Evolutionary conservation across 768 basidiomycete genomes (phyloP).

Genomic region (Phaeotremella fagi): DNA sequence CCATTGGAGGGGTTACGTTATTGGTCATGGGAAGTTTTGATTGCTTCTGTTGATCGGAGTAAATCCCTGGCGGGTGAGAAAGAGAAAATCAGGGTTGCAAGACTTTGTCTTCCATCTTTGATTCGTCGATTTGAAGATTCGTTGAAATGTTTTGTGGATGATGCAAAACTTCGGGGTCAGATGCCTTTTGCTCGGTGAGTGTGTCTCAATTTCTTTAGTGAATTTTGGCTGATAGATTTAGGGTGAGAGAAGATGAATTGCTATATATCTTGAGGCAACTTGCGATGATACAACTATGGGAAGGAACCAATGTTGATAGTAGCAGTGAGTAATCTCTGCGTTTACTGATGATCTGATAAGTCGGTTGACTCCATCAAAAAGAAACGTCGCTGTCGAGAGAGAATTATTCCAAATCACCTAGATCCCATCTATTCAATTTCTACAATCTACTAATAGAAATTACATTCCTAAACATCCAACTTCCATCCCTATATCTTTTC

Average conservation of each 20-base stretch:
- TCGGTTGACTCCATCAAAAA: too few relatives aligned
- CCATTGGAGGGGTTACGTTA: slow-evolving; percentile 27
- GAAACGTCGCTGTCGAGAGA: too few relatives aligned
- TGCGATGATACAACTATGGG: slow-evolving; percentile 59
- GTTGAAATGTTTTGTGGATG: slow-evolving; percentile 72
- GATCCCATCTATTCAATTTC: slow-evolving; percentile 84
- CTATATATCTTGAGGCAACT: slow-evolving; percentile 76
- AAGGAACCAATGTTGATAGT: too few relatives aligned
- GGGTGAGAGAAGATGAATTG: slow-evolving; percentile 82
- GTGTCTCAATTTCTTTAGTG: background rate
- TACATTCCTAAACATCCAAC: slow-evolving; percentile 63
- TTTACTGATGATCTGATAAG: slow-evolving; percentile 56
- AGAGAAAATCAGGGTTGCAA: slow-evolving; percentile 72
- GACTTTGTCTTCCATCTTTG: slow-evolving; percentile 65
- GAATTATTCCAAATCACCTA: slow-evolving; percentile 67
- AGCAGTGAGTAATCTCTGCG: background rate
- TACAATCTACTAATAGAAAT: slow-evolving; percentile 76
- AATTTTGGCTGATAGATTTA: slow-evolving; percentile 36
- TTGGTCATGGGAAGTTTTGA: slow-evolving; percentile 40
- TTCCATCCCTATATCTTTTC: slow-evolving; percentile 64
- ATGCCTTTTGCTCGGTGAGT: slow-evolving; percentile 79
- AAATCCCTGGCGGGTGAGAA: background rate
- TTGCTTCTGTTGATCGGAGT: slow-evolving; percentile 9
- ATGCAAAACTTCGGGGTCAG: slow-evolving; percentile 75
- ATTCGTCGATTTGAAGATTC: slow-evolving; percentile 69